Evolutionary conservation across 805 yeast genomes (phyloP).

Genomic region (Soucietia sequanensis): DNA sequence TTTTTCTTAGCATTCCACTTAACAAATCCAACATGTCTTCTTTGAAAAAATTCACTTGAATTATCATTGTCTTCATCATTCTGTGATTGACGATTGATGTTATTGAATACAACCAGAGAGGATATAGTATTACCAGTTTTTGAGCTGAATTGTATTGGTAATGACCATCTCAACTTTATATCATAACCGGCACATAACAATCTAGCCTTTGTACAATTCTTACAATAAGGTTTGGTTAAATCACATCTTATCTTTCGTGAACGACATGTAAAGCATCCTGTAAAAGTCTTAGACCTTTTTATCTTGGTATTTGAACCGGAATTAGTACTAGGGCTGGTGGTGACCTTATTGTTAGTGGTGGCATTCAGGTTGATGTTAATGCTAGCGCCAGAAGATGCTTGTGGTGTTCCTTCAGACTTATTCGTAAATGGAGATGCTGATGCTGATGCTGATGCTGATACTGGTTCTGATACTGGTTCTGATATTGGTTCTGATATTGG

Average conservation of each 20-base stretch:
- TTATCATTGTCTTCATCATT: slow-evolving; percentile 12
- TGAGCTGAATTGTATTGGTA: slow-evolving; percentile 39
- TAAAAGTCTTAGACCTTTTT: slow-evolving; percentile 63
- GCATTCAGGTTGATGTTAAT: too few species aligned
- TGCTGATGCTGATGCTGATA: too few species aligned
- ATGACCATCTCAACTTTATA: slow-evolving; percentile 77
- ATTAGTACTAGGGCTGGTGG: too few species aligned
- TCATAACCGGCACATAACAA: slow-evolving; percentile 79
- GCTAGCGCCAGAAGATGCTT: too few species aligned
- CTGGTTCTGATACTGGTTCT: too few species aligned
- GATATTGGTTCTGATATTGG: too few species aligned
- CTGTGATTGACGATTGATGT: slow-evolving; percentile 12
- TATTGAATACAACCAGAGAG: slow-evolving; percentile 29
- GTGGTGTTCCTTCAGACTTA: too few species aligned
- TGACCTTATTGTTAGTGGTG: too few species aligned
- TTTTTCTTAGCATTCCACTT: slow-evolving; percentile 56
- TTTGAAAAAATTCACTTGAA: slow-evolving; percentile 51
- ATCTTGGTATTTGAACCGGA: too few species aligned
- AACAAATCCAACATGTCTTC: slow-evolving; percentile 74
- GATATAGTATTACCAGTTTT: slow-evolving; percentile 25
- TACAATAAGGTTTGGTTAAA: slow-evolving; percentile 64
- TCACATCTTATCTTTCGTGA: slow-evolving; percentile 81
- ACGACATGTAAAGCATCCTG: slow-evolving; percentile 89
- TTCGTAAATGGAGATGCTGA: too few species aligned
- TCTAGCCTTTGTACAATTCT: slow-evolving; percentile 66